These are phyloP conservation scores for Plasmodium relictum DNA, from an alignment of 169 alveolate species.

Conservation along the genomic window DNA sequence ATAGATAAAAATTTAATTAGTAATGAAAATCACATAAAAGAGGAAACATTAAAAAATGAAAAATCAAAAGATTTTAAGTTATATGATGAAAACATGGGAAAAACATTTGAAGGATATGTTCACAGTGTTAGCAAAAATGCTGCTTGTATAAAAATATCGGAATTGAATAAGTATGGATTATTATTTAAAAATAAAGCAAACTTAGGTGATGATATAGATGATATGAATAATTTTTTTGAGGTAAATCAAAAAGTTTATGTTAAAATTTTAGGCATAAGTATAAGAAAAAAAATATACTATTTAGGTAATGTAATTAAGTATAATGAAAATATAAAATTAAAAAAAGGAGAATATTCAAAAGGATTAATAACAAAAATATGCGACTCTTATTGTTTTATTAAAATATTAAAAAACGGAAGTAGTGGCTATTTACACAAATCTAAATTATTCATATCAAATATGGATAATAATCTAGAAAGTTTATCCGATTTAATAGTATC, in stretches of 20 bases:
- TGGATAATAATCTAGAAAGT: not conserved
- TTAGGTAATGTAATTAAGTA: slow-evolving; percentile 41
- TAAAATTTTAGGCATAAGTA: slow-evolving; percentile 36
- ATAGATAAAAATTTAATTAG: too few species aligned
- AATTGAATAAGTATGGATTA: slow-evolving; percentile 24
- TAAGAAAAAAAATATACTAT: slow-evolving; percentile 33
- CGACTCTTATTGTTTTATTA: slow-evolving; percentile 46
- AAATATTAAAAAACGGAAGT: slow-evolving; percentile 61
- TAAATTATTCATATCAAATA: not conserved
- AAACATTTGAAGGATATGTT: slow-evolving; percentile 49
- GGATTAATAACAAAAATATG: slow-evolving; percentile 65
- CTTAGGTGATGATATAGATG: slow-evolving; percentile 49
- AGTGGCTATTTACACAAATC: slow-evolving; percentile 57
- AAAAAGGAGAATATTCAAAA: slow-evolving; percentile 39
- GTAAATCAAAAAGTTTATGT: slow-evolving; percentile 29
- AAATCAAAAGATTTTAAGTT: not conserved
- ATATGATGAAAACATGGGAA: slow-evolving; percentile 37
- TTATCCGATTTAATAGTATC: not conserved
- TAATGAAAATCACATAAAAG: too few species aligned
- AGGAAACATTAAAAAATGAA: too few species aligned
- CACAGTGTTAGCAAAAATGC: slow-evolving; percentile 19
- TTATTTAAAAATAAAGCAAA: slow-evolving; percentile 56
- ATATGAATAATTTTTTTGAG: slow-evolving; percentile 36
- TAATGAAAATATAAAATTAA: slow-evolving; percentile 36
- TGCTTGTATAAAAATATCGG: slow-evolving; percentile 9